Percentiles rank a stretch among this genome's conserved stretches.
Evolutionary conservation across 176 grass and related monocot genomes (phyloP).

Genomic region (Thinopyrum elongatum): DNA sequence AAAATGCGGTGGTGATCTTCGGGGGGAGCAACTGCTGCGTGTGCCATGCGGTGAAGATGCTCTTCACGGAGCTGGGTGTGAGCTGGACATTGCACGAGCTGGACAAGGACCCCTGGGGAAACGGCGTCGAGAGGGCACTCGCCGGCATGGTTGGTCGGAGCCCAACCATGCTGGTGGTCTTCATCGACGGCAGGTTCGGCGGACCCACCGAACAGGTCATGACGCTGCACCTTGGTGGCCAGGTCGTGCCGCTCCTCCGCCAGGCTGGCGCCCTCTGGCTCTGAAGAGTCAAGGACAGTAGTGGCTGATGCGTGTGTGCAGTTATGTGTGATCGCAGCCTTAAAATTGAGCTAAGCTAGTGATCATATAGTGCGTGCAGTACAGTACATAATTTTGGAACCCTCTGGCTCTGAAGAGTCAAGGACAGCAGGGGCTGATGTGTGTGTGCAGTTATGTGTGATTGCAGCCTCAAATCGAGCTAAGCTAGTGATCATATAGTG

Average conservation of each 20-base stretch:
- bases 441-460: too few species aligned
- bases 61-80: conserved; percentile 52
- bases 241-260: conserved; percentile 40
- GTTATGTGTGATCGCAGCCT: too few species aligned
- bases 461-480: too few species aligned
- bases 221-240: conserved; percentile 47
- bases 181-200: conserved; percentile 58
- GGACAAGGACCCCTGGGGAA: conserved; percentile 28
- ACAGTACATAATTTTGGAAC: too few species aligned
- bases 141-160: conserved; percentile 45
- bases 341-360: too few species aligned
- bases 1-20: conserved; percentile 69
- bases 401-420: too few species aligned
- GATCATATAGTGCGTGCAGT: too few species aligned
- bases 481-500: too few species aligned
- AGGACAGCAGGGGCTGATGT: too few species aligned
- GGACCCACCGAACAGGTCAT: conserved; percentile 63
- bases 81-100: conserved; percentile 5
- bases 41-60: conserved; percentile 64
- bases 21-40: conserved; percentile 73
- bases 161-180: conserved; percentile 51
- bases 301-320: neutral
- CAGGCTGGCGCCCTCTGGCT: conserved; percentile 65
- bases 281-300: neutral
- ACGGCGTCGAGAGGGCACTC: conserved; percentile 46